Base-by-base conservation (phyloP, 2,329 filamentous ascomycete genomes). In the Aspergillus fructus region DNA sequence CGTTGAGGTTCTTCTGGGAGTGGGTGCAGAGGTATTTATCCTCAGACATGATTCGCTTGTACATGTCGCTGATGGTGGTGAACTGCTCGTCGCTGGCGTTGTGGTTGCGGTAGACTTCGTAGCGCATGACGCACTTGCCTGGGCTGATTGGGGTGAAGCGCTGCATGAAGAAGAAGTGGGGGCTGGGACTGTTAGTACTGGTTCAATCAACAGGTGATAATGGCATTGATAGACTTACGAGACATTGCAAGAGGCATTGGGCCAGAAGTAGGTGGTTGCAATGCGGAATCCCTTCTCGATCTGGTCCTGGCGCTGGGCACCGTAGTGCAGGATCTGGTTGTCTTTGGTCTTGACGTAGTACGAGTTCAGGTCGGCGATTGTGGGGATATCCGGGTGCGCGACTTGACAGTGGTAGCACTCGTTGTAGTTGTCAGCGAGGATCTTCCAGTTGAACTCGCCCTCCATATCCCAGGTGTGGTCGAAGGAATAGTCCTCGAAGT, bases 71-170 rank as follows among this genome's bases (percentile, higher is more conserved):
- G 69, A 87, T 82, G 47, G 76, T 66, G 4, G 79, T 71, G 65
- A 88, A 88, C 53, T 85, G 80, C 34, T 82, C 81, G 34, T 86
- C 80, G 17, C 75, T 79, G 2, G 84, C 79, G 66, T 81, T 71
- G 67, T 83, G 84, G 78, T 87, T 82, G 58, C 85, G 80, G 76
- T 80, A 89, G 41, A 88, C 82, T 66, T 88, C 84, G 70, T 87
- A 87, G 60, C 78, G 77, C 79, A 88, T 86, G 19, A 74, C 73
- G 5, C 78, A 81, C 41, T 74, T 79, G 43, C 73, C 78, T 0
- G 85, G 76, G 0, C 77, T 76, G 49, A 73, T 78, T 6, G 86
- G 85, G 12, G 87, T 77, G 66, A 86, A 85, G 56, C 84, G 77
- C 68, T 87, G 84, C 63, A 87, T 83, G 74, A 85, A 85, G 76